Conservation (phyloP, 2,329 filamentous ascomycete species). For the Zasmidium cellare region DNA sequence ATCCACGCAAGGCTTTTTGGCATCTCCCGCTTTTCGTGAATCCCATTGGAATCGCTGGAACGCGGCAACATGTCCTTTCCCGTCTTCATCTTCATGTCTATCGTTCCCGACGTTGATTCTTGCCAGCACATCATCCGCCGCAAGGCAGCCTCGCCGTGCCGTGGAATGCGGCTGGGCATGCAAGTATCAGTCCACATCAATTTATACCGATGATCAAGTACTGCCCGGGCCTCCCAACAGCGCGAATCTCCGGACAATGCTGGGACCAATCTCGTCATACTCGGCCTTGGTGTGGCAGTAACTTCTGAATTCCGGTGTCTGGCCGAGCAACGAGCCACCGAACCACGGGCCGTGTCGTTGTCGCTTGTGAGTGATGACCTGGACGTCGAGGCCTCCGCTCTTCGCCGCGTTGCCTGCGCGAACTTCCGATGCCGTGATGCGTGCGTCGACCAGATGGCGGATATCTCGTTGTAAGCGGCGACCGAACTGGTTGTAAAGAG, state of each 20-base stretch:
- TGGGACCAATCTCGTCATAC: slow-evolving; percentile 94
- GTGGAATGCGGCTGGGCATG: not conserved
- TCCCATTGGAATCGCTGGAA: not conserved
- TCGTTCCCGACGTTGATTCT: not conserved
- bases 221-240: slow-evolving; percentile 88
- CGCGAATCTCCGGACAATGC: slow-evolving; percentile 92
- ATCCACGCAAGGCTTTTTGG: not conserved
- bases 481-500: slow-evolving; percentile 97
- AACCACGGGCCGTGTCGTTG: slow-evolving; percentile 99
- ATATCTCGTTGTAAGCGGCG: slow-evolving; percentile 95
- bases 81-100: not conserved
- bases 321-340: slow-evolving; percentile 90
- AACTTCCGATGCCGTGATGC: slow-evolving; percentile 89
- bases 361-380: slow-evolving; percentile 95
- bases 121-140: not conserved
- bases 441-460: slow-evolving; percentile 88
- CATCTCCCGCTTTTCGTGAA: not conserved
- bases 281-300: slow-evolving; percentile 84
- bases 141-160: not conserved
- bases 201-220: slow-evolving; percentile 42
- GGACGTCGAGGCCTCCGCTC: slow-evolving; percentile 92
- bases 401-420: slow-evolving; percentile 81
- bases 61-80: not conserved
- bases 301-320: slow-evolving; percentile 96
- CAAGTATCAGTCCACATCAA: not conserved